A percentile compares a stretch with the other conserved stretches of the same genome.
phyloP scores from a whole-genome alignment of 768 basidiomycete species.

The Phanerochaete carnosa region DNA sequence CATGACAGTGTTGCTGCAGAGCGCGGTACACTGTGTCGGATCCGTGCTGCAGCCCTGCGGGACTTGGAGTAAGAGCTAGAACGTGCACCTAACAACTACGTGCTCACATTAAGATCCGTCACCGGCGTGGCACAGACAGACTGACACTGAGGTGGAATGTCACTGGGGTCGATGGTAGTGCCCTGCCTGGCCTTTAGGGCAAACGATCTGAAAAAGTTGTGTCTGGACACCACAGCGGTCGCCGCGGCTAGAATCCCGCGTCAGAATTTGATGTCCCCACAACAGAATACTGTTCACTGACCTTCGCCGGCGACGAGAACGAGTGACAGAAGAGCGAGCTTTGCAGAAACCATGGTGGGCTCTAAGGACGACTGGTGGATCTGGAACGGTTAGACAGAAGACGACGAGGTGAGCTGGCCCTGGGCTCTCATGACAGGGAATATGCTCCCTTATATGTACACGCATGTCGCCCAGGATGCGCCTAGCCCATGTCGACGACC shows the following conservation, averaged over 20 bases:
- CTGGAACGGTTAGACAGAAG: not conserved
- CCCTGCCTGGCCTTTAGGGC: not conserved
- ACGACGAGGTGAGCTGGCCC: not conserved
- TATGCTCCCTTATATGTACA: not conserved
- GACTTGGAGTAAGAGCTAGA: not conserved
- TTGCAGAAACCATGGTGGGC: not conserved
- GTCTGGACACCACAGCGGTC: not conserved
- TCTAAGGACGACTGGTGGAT: too few relatives aligned
- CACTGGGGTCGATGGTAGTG: not conserved
- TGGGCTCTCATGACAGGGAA: not conserved
- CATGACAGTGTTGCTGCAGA: slow-evolving; percentile 10
- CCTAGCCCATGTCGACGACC: too few relatives aligned
- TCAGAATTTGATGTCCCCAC: not conserved
- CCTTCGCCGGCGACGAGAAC: not conserved
- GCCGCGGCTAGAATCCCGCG: not conserved
- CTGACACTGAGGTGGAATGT: not conserved
- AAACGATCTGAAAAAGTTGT: not conserved
- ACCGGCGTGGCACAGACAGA: not conserved
- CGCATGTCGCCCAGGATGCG: not conserved
- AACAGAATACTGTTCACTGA: not conserved
- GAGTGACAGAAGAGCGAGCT: not conserved
- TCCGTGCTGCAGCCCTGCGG: slow-evolving; percentile 4
- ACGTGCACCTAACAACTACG: too few relatives aligned
- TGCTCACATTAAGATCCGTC: slow-evolving; percentile 1
- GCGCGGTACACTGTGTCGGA: not conserved